Evolutionary conservation across 305 asterid genomes (phyloP), one percentile per base, ranked within the genome.

Genomic region (Rubia peregrina): DNA sequence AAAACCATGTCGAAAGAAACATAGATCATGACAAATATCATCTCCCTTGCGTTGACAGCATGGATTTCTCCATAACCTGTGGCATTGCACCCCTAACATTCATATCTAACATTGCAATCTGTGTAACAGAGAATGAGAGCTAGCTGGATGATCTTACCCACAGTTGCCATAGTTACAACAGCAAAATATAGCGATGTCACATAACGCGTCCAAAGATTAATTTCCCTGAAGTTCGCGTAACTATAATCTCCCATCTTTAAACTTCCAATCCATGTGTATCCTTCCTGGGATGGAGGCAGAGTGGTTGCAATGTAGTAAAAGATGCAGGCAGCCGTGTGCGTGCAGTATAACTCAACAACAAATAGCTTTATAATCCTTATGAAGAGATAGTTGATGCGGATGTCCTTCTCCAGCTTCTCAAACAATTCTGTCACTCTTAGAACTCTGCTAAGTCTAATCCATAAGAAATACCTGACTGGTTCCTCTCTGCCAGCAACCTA

Each of bases 41-140:
- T 88, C 79, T 88, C 95, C 79, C 89, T 80, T 10, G 75, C 16
- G 71, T 88, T 88, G 60, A 88, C 92, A 7, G 92, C 95, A 79
- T 88, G 95, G 38, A 88, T 85, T 26, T 88, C 95, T 53, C 95
- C 95, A 73, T 86, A 88, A 62, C 95, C 95, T 88, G 82, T 65
- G 72, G 60, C 42, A 69, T 11, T 55, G 59, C 30, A 3, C 14
- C 48, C 24, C 30, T 51, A 49, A 49, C 43, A 33, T 49, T 55
- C 62, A 49, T 9, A 12, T 49, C 1, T 22, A 13, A 36, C 63
- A 38, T 36, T 49, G 56, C 43, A 6, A 67, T 12, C 22, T 51
- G 6, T 24, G 6, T 57, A 0, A 9, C 14, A 0, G 46, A 13
- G 5, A 67, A 49, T 17, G 16, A 33, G 33, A 68, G n/a, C 61